A percentile compares a stretch with the other conserved stretches of the same genome.
These are phyloP conservation scores for Eucalyptus albens DNA, from an alignment of 345 rosid species.

Conservation along the genomic window DNA sequence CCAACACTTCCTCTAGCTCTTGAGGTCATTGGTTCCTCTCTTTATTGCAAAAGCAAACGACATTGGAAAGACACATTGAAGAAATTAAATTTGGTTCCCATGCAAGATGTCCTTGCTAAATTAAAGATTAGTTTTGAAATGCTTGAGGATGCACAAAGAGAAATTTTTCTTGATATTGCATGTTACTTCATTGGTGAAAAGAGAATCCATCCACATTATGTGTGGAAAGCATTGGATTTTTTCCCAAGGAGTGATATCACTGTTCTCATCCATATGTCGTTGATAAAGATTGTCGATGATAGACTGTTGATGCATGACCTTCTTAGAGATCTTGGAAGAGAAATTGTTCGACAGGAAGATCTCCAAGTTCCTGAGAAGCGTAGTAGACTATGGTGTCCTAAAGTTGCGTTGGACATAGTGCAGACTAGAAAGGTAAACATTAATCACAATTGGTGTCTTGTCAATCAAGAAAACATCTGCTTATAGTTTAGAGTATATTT, in stretches of 20 bases:
- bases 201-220: neutral
- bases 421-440: neutral
- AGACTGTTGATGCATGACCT: neutral
- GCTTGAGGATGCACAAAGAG: neutral
- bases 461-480: neutral
- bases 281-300: neutral
- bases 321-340: neutral
- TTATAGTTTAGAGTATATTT: neutral
- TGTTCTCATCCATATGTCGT: neutral
- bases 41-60: neutral
- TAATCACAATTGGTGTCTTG: neutral
- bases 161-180: neutral
- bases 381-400: neutral
- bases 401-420: neutral
- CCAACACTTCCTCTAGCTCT: neutral
- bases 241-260: neutral
- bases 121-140: neutral
- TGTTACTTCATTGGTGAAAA: neutral
- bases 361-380: neutral
- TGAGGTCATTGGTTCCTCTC: neutral
- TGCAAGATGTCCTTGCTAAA: neutral
- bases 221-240: neutral
- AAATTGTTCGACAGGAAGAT: neutral
- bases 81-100: neutral
- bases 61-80: neutral